These are phyloP conservation scores for Paramyrothecium sp. DNA, from an alignment of 2,329 filamentous ascomycete genomes.

Conservation along the genomic window DNA sequence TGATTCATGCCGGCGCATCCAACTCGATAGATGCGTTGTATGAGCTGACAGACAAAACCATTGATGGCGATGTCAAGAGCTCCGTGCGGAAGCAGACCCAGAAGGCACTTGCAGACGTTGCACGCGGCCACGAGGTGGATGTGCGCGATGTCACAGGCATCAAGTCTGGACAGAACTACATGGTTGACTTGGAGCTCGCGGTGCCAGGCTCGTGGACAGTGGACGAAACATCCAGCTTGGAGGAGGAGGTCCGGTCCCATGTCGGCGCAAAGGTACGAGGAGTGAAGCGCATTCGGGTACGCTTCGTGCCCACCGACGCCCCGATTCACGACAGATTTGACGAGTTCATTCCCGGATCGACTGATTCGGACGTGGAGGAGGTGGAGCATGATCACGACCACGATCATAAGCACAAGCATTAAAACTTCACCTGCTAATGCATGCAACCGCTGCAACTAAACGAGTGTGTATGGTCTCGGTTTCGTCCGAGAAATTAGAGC, in stretches of 20 bases:
- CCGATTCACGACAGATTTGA: slow-evolving; percentile 62
- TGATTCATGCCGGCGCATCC: slow-evolving; percentile 82
- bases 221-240: slow-evolving; percentile 65
- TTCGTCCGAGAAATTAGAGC: too few species aligned
- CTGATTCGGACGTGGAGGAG: slow-evolving; percentile 63
- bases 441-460: background rate
- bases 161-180: slow-evolving; percentile 95
- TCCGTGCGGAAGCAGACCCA: slow-evolving; percentile 66
- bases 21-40: slow-evolving; percentile 82
- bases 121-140: slow-evolving; percentile 59
- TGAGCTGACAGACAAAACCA: slow-evolving; percentile 86
- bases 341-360: slow-evolving; percentile 71
- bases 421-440: background rate
- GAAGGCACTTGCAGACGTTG: slow-evolving; percentile 55
- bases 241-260: slow-evolving; percentile 69
- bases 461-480: background rate
- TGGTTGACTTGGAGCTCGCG: slow-evolving; percentile 84
- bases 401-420: slow-evolving; percentile 30
- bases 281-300: slow-evolving; percentile 77
- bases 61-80: slow-evolving; percentile 79
- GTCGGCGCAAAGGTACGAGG: slow-evolving; percentile 79
- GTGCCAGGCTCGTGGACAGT: slow-evolving; percentile 78
- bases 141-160: slow-evolving; percentile 80
- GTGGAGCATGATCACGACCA: slow-evolving; percentile 34
- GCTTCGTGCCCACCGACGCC: slow-evolving; percentile 73